Evolutionary conservation across 1,139 yeast genomes (phyloP).

Genomic region (Debaryomycetaceae sp.): DNA sequence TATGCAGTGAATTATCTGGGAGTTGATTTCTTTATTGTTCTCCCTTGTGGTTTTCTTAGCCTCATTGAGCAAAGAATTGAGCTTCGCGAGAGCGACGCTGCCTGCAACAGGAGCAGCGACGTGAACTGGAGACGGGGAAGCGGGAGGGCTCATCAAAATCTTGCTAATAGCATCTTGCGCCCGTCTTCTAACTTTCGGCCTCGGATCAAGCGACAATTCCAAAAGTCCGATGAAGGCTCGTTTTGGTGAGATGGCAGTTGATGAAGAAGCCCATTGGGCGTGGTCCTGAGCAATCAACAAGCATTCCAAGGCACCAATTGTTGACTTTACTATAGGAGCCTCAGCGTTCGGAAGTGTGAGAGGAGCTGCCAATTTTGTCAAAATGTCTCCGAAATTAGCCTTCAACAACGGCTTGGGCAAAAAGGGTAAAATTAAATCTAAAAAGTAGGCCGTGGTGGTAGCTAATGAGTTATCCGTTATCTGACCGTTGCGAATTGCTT

Average conservation of each 20-base stretch:
- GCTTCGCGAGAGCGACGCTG: slow-evolving; percentile 50
- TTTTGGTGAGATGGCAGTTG: slow-evolving; percentile 57
- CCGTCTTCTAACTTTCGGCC: slow-evolving; percentile 95
- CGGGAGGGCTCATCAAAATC: slow-evolving; percentile 60
- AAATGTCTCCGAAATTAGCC: slow-evolving; percentile 65
- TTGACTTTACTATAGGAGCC: slow-evolving; percentile 78
- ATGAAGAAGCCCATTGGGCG: slow-evolving; percentile 49
- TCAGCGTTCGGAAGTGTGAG: slow-evolving; percentile 60
- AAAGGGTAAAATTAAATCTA: slow-evolving; percentile 70
- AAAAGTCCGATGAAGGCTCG: slow-evolving; percentile 76
- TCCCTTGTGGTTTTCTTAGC: slow-evolving; percentile 23
- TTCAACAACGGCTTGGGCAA: slow-evolving; percentile 60
- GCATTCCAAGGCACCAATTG: slow-evolving; percentile 77
- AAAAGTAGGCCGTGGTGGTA: slow-evolving; percentile 65
- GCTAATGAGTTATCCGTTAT: slow-evolving; percentile 55
- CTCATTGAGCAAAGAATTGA: slow-evolving; percentile 32
- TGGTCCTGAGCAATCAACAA: slow-evolving; percentile 73
- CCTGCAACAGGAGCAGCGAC: slow-evolving; percentile 65
- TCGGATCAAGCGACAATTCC: slow-evolving; percentile 71
- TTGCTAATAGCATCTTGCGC: slow-evolving; percentile 75
- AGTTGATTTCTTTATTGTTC: slow-evolving; percentile 35
- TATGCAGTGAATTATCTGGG: slow-evolving; percentile 62
- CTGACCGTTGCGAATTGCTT: slow-evolving; percentile 46
- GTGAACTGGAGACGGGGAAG: slow-evolving; percentile 72
- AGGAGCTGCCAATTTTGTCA: slow-evolving; percentile 73